Percentiles rank a stretch among this genome's conserved stretches.
Evolutionary conservation across 2,329 filamentous ascomycete species (phyloP).

Genomic region (Exophiala alcalophila): DNA sequence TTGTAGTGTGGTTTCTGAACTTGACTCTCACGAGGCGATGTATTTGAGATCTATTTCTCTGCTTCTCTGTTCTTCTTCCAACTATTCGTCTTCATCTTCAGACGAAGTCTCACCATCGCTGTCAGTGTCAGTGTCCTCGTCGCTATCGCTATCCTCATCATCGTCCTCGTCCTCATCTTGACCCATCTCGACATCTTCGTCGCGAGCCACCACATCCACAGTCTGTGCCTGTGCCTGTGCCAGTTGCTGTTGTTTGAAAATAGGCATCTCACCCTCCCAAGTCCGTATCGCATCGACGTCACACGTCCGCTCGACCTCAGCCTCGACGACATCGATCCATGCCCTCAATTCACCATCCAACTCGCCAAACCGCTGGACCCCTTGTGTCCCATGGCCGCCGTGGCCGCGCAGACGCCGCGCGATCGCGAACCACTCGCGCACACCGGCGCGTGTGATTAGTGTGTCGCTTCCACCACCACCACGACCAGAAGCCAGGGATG

Average conservation of each 20-base stretch:
- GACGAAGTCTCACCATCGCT: background rate
- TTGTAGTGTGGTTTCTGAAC: no score
- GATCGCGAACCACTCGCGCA: constrained; percentile 62
- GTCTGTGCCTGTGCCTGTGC: no score
- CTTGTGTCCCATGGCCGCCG: constrained; percentile 13
- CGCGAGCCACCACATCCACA: background rate
- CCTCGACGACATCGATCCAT: constrained; percentile 8
- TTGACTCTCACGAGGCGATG: no score
- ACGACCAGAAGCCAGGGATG: no score
- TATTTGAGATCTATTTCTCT: no score
- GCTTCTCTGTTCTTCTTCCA: background rate
- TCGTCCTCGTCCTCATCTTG: background rate
- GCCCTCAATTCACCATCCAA: constrained; percentile 12
- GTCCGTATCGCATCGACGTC: constrained; percentile 9
- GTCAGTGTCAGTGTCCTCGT: background rate
- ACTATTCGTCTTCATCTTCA: background rate
- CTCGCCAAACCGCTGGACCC: constrained; percentile 5
- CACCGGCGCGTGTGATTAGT: constrained; percentile 72
- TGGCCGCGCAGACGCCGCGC: constrained; percentile 13
- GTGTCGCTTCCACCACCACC: constrained; percentile 70
- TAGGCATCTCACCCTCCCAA: constrained; percentile 19
- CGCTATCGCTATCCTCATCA: background rate
- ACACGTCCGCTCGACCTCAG: constrained; percentile 14
- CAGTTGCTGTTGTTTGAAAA: constrained; percentile 10
- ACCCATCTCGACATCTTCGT: background rate